phyloP scores from a whole-genome alignment of 2,329 filamentous ascomycete genomes.

The Cladosporium colombiae region DNA sequence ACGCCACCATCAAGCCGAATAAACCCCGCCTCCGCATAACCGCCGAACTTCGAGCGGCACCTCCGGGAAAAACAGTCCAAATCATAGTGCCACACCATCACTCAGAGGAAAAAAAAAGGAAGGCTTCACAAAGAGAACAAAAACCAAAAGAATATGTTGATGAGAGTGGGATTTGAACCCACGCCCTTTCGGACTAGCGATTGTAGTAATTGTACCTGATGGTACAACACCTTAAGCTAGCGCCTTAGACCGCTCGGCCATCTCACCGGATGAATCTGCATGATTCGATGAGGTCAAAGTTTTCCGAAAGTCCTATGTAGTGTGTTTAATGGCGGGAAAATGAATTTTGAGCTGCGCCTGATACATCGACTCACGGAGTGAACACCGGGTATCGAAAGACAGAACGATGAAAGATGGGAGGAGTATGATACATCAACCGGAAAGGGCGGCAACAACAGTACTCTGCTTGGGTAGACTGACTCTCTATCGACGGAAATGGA shows the following conservation, averaged over 20 bases:
- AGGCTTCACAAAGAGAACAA: no score
- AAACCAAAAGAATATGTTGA: slow-evolving; percentile 24
- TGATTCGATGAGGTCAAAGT: neutral
- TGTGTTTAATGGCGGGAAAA: no score
- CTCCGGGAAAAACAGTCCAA: neutral
- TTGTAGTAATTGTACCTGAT: neutral
- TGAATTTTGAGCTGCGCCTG: no score
- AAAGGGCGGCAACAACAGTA: neutral
- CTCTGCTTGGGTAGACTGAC: neutral
- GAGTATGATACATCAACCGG: neutral
- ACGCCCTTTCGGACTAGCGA: slow-evolving; percentile 36
- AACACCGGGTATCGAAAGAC: neutral
- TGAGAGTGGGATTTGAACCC: slow-evolving; percentile 37
- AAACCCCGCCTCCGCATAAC: neutral
- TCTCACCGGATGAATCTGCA: slow-evolving; percentile 7
- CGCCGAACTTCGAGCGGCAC: neutral
- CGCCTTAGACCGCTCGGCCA: slow-evolving; percentile 32
- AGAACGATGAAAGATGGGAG: neutral
- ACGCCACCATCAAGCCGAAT: neutral
- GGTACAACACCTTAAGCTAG: slow-evolving; percentile 30
- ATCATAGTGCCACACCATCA: neutral
- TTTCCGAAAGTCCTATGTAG: no score
- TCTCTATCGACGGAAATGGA: neutral
- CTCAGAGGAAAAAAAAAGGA: neutral
- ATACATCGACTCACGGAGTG: neutral